phyloP scores from a whole-genome alignment of 345 rosid genomes.

The Diplotaxis tenuifolia region DNA sequence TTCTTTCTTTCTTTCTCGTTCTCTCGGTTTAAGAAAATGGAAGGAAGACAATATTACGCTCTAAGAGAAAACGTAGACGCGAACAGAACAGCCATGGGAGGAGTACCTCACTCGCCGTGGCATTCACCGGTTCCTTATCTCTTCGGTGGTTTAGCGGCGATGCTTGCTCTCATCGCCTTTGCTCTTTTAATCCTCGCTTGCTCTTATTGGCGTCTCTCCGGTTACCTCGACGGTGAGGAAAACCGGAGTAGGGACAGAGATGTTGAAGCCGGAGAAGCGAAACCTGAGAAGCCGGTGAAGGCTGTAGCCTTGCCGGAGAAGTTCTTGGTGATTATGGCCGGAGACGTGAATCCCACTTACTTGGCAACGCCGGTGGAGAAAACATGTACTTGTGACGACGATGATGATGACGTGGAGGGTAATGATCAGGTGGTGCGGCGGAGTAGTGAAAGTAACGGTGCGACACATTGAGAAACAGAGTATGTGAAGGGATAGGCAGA shows the following conservation, averaged over 20 bases:
- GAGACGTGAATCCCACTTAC: constrained; percentile 65
- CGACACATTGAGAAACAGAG: constrained; percentile 12
- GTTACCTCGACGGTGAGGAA: constrained; percentile 51
- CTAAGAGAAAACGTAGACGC: constrained; percentile 32
- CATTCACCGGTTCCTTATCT: constrained; percentile 94
- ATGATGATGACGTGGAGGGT: constrained; percentile 26
- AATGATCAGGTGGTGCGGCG: constrained; percentile 26
- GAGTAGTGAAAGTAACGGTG: constrained; percentile 15
- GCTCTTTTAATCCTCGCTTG: constrained; percentile 89
- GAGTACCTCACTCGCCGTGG: constrained; percentile 69
- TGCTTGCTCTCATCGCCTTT: constrained; percentile 87
- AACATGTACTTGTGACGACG: constrained; percentile 39
- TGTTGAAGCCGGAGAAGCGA: constrained; percentile 57
- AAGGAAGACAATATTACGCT: constrained; percentile 44
- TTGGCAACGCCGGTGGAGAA: constrained; percentile 68
- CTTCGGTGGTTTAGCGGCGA: constrained; percentile 91
- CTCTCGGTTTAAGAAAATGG: constrained; percentile 31
- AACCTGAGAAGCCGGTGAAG: constrained; percentile 26
- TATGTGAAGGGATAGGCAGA: constrained; percentile 10
- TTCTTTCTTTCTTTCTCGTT: not conserved
- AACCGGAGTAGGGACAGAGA: constrained; percentile 45
- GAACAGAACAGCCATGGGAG: constrained; percentile 21
- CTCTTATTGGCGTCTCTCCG: constrained; percentile 89
- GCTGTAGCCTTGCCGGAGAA: constrained; percentile 56
- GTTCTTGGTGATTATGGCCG: constrained; percentile 88